Percentiles rank a stretch among this genome's conserved stretches.
Conservation (phyloP, 139 green algal species). For the Chlamydomonas sphaeroides region DNA sequence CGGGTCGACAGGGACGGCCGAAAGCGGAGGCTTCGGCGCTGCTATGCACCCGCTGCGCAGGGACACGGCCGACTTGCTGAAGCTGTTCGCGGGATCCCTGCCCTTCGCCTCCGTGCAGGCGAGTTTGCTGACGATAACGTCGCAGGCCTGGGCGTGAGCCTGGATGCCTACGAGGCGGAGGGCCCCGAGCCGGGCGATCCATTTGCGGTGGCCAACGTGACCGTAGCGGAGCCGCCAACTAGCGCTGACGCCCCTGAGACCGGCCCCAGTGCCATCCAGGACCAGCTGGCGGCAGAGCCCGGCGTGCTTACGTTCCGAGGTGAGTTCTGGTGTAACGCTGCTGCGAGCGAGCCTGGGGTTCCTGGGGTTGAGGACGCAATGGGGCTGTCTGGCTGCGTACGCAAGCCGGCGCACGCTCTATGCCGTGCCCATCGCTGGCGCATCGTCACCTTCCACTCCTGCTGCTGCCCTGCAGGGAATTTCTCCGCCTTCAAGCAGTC, state of each 20-base stretch:
- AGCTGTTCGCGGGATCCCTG: too few relatives aligned
- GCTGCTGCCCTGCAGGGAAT: conserved; percentile 12
- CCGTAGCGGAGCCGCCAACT: background rate
- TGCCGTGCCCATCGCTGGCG: too few relatives aligned
- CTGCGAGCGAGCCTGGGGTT: too few relatives aligned
- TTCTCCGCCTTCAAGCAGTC: conserved; percentile 31
- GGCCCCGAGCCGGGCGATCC: background rate
- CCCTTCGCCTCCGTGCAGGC: too few relatives aligned
- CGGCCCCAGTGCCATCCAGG: conserved; percentile 24
- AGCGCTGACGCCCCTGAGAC: conserved; percentile 14
- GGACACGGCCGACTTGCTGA: too few relatives aligned
- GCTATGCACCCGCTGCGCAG: too few relatives aligned
- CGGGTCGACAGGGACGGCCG: too few relatives aligned
- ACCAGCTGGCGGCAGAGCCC: background rate
- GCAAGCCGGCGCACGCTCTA: too few relatives aligned
- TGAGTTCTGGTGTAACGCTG: too few relatives aligned
- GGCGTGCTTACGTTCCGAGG: conserved; percentile 33
- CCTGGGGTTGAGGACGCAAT: too few relatives aligned
- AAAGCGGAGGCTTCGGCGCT: too few relatives aligned
- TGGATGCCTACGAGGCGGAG: background rate
- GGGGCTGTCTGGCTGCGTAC: too few relatives aligned
- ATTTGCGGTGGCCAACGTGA: background rate
- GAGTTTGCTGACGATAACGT: conserved; percentile 8
- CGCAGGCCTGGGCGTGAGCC: conserved; percentile 1
- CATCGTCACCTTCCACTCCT: background rate